Percentiles rank a stretch among this genome's conserved stretches.
phyloP scores from a whole-genome alignment of 1,284 basidiomycete genomes.

The Trichosporon coremiiforme region DNA sequence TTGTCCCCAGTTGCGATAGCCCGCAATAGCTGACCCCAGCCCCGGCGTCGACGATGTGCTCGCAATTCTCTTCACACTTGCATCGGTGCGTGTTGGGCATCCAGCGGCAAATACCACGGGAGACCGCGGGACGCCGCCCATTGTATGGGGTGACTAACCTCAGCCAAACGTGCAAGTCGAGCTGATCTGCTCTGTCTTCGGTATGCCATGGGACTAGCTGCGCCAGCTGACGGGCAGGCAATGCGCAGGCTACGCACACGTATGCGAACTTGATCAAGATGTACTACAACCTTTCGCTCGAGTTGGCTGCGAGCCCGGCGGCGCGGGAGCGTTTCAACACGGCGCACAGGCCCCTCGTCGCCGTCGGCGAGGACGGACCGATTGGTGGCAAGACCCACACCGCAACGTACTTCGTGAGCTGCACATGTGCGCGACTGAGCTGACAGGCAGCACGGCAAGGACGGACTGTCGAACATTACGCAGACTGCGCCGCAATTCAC shows the following conservation, averaged over 20 bases:
- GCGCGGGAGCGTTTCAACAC: slow-evolving; percentile 66
- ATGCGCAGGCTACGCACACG: slow-evolving; percentile 64
- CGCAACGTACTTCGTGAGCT: slow-evolving; percentile 75
- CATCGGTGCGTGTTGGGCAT: slow-evolving; percentile 37
- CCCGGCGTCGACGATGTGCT: slow-evolving; percentile 85
- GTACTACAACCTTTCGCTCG: slow-evolving; percentile 70
- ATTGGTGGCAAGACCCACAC: slow-evolving; percentile 73
- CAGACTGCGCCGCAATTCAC: slow-evolving; percentile 73
- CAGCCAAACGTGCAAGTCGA: slow-evolving; percentile 65
- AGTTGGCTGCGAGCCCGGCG: slow-evolving; percentile 65
- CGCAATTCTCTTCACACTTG: slow-evolving; percentile 61
- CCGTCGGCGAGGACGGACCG: slow-evolving; percentile 69
- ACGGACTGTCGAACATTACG: slow-evolving; percentile 76
- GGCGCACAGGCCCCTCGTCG: slow-evolving; percentile 64
- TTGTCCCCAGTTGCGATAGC: not conserved
- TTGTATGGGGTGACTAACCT: slow-evolving; percentile 1
- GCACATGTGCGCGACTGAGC: not conserved
- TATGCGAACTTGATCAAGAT: slow-evolving; percentile 72
- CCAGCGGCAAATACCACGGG: slow-evolving; percentile 20
- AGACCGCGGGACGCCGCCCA: not conserved
- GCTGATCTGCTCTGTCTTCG: slow-evolving; percentile 75
- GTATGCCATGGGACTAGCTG: slow-evolving; percentile 56
- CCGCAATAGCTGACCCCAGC: slow-evolving; percentile 26
- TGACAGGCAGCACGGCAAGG: slow-evolving; percentile 61
- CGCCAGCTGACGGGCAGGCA: slow-evolving; percentile 59